Percentiles rank a stretch among this genome's conserved stretches.
phyloP scores from a whole-genome alignment of 1,284 basidiomycete genomes.

The Ustilago loliicola region DNA sequence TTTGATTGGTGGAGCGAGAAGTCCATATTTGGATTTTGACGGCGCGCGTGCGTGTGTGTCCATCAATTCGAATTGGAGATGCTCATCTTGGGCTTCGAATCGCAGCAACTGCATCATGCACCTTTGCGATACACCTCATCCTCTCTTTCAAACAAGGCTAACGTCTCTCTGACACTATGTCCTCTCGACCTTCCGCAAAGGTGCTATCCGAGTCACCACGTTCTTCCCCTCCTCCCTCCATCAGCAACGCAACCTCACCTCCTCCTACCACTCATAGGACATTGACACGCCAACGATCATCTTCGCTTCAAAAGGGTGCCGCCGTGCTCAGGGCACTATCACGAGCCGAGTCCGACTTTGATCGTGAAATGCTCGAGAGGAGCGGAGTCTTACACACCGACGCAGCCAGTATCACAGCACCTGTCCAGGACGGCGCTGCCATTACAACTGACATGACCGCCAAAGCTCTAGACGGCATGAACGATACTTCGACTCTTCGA shows the following conservation, averaged over 20 bases:
- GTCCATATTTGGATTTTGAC: background rate
- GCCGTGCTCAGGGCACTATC: slow-evolving; percentile 66
- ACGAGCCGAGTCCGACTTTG: slow-evolving; percentile 58
- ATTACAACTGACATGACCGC: slow-evolving; percentile 12
- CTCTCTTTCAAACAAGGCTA: background rate
- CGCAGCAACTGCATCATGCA: slow-evolving; percentile 1
- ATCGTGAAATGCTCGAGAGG: slow-evolving; percentile 45
- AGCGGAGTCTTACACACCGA: slow-evolving; percentile 20
- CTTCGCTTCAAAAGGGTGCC: slow-evolving; percentile 65
- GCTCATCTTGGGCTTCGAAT: background rate
- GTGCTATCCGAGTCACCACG: slow-evolving; percentile 39
- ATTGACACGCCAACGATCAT: slow-evolving; percentile 53
- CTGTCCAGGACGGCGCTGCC: slow-evolving; percentile 16
- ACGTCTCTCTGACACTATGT: slow-evolving; percentile 11
- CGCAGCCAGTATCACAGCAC: slow-evolving; percentile 23
- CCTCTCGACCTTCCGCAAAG: slow-evolving; percentile 26
- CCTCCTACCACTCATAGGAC: slow-evolving; percentile 22
- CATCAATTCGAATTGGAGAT: background rate
- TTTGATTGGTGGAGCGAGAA: background rate
- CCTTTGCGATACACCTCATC: slow-evolving; percentile 5
- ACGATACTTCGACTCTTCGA: slow-evolving; percentile 18
- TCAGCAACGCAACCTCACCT: slow-evolving; percentile 13
- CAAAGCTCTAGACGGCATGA: background rate
- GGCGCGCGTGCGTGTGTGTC: background rate
- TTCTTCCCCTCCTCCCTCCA: slow-evolving; percentile 37